These are phyloP conservation scores for Penicillium sp. DNA, from an alignment of 2,329 filamentous ascomycete species.

Conservation along the genomic window DNA sequence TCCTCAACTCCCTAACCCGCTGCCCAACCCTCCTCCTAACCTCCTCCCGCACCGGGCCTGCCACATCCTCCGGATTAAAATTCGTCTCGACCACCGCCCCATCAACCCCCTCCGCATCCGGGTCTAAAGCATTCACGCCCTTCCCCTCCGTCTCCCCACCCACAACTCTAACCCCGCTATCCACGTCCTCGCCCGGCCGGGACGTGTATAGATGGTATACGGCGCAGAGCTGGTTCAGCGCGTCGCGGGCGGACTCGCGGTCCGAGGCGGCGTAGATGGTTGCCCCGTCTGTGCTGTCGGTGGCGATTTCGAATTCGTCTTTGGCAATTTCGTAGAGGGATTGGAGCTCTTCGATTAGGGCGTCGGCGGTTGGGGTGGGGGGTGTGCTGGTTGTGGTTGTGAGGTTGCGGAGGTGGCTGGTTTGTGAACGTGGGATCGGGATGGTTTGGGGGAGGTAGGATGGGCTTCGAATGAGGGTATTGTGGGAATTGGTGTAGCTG, in stretches of 20 bases:
- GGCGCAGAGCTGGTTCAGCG: slow-evolving; percentile 42
- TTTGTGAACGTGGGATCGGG: no score
- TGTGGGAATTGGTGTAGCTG: background rate
- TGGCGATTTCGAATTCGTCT: slow-evolving; percentile 54
- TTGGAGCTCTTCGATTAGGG: slow-evolving; percentile 41
- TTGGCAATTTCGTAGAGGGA: slow-evolving; percentile 46
- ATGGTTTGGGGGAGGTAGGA: background rate
- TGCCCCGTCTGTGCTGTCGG: slow-evolving; percentile 48
- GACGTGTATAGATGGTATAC: slow-evolving; percentile 40
- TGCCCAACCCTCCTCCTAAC: slow-evolving; percentile 48
- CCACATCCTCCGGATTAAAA: slow-evolving; percentile 35
- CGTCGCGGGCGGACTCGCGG: slow-evolving; percentile 49
- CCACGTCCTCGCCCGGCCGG: slow-evolving; percentile 14
- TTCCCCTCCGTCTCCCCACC: no score
- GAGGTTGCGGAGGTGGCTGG: background rate
- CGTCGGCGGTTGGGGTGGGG: slow-evolving; percentile 34
- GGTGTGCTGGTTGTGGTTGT: background rate
- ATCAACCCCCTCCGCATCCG: slow-evolving; percentile 6
- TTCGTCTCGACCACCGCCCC: slow-evolving; percentile 32
- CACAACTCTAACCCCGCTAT: slow-evolving; percentile 7
- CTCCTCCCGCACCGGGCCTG: slow-evolving; percentile 40
- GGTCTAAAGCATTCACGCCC: background rate
- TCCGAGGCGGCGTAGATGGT: slow-evolving; percentile 52
- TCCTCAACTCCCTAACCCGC: slow-evolving; percentile 50
- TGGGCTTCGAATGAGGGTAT: background rate